Evolutionary conservation across 495 filamentous ascomycete genomes (phyloP), one percentile per base, ranked within the genome.

Genomic region (Cercophora scortea): DNA sequence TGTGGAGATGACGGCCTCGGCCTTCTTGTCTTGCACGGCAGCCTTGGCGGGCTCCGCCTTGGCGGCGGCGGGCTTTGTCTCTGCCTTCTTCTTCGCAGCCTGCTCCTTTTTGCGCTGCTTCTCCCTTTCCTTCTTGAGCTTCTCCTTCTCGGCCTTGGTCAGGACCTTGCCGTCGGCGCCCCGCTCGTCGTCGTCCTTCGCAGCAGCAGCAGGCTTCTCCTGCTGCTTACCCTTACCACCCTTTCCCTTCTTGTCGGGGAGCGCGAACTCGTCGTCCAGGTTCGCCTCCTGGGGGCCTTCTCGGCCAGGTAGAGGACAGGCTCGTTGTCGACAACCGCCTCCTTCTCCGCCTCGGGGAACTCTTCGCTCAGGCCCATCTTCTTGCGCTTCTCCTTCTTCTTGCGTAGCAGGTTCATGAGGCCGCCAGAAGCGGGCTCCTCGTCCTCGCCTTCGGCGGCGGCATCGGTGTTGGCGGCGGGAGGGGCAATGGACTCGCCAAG

Each of bases 101-200:
- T 92, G 84, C 70, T 92, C 89, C 84, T 85, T 95, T 76, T 92
- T 96, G 54, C 88, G 79, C 73, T 89, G 86, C 83, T 95, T 96
- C 75, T 96, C 91, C 54, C 86, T 79, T 73, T 96, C 91, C 71
- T 92, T 95, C 78, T 89, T 95, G 65, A 91, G 77, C 74, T 85
- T 90, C 71, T 96, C 90, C 76, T 96, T 96, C 74, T 96, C 89
- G 59, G 91, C 91, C 78, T 96, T 96, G 13, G 85, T 90, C 72
- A 95, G 83, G 55, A 95, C 74, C 48, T 80, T 79, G 48, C 85
- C 85, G 33, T 68, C 70, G 7, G 64, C 74, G 18, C 75, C 87
- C 12, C 63, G 71, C 33, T 81, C 84, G 0, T 81, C 83, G 3
- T 73, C 78, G 33, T 66, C 66, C 18, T 77, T 71, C n/a, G 74